Evolutionary conservation across 306 rosid genomes (phyloP), one percentile per base, ranked within the genome.

Genomic region (Quercus glauca): DNA sequence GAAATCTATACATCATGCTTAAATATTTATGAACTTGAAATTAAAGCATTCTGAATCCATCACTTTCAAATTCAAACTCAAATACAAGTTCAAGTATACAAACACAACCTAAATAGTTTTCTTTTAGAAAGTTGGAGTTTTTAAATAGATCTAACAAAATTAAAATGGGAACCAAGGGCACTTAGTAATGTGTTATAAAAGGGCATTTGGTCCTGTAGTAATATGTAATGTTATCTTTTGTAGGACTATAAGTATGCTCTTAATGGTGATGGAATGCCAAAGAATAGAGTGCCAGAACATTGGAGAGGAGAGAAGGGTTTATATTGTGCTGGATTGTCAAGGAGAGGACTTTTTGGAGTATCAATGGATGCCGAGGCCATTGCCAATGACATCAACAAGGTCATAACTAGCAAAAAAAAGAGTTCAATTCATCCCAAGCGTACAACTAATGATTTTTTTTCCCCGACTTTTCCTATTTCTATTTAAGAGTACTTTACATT

Each of bases 261-360:
- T 0, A 81, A 82, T 14, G 87, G 79, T 0, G 13, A 78, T 7
- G 97, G 97, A 49, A 73, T 79, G 88, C 94, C 94, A 0, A 88
- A 78, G 43, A 85, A 61, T n/a, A 55, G 21, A 5, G 70, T 55
- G 12, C 92, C 94, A 4, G 57, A 31, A 0, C 97, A 88, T 5
- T 92, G 91, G 92, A 87, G 84, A 68, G 94, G 91, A 81, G 85
- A 92, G 1, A 69, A 25, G 5, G 89, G 91, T 0, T 33, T 86
- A 6, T 90, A 89, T 20, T 89, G 91, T 79, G 91, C 81, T 18
- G 96, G 92, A n/a, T 75, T 90, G 33, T 37, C 92, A 33, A 80
- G 79, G 10, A 85, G 82, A 69, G 97, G 93, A 55, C 70, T 92
- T 0, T 51, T n/a, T 15, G 91, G 96, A 58, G 83, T 89, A 15